A percentile compares a stretch with the other conserved stretches of the same genome.
These are phyloP conservation scores for Ceratobasidium sp. DNA, from an alignment of 1,284 basidiomycete genomes.

Conservation along the genomic window DNA sequence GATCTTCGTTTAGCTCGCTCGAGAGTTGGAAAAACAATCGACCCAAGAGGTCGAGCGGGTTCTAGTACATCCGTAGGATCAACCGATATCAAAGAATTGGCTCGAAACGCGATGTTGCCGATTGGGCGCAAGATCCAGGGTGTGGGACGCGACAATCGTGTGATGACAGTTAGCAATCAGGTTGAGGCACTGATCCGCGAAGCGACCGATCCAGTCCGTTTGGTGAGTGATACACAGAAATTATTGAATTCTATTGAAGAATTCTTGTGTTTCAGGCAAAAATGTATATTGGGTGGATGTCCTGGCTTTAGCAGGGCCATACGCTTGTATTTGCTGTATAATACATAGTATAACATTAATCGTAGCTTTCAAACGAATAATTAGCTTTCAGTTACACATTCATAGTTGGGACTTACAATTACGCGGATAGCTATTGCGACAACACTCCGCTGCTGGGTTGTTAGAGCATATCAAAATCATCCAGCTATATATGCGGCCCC, in stretches of 20 bases:
- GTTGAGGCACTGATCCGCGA: slow-evolving; percentile 90
- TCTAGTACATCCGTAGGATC: slow-evolving; percentile 52
- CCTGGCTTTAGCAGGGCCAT: slow-evolving; percentile 62
- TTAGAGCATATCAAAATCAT: slow-evolving; percentile 87
- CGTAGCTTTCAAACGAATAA: neutral
- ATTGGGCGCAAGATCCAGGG: slow-evolving; percentile 87
- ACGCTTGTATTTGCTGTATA: neutral
- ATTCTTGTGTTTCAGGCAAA: slow-evolving; percentile 56
- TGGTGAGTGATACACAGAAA: slow-evolving; percentile 60
- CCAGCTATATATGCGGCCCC: slow-evolving; percentile 61
- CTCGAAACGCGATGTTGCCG: slow-evolving; percentile 73
- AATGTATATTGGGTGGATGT: slow-evolving; percentile 86
- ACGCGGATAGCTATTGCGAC: neutral
- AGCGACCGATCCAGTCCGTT: slow-evolving; percentile 72
- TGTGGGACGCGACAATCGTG: slow-evolving; percentile 58
- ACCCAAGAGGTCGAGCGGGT: slow-evolving; percentile 50
- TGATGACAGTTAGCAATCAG: slow-evolving; percentile 79
- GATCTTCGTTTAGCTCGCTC: slow-evolving; percentile 40
- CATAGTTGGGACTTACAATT: neutral
- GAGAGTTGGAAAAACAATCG: slow-evolving; percentile 46
- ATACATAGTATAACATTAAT: slow-evolving; percentile 15
- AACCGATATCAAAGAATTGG: slow-evolving; percentile 59
- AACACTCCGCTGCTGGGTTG: neutral
- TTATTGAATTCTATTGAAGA: slow-evolving; percentile 1
- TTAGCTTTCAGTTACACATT: neutral